Base-by-base conservation (phyloP, 129 eudicot species). In the Dittrichia graveolens region DNA sequence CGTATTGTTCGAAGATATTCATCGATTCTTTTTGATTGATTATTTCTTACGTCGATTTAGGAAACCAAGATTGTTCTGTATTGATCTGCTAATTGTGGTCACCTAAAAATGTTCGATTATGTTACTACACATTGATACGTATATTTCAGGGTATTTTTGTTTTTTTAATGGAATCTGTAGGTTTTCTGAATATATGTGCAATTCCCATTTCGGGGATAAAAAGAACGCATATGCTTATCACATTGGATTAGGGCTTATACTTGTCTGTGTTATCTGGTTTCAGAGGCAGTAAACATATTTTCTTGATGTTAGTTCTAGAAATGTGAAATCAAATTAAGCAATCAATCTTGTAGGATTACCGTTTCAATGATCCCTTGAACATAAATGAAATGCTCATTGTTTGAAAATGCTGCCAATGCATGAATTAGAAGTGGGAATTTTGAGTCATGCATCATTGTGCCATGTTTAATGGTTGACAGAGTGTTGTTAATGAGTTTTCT, bases 171-270 rank as follows among this genome's bases (percentile, higher is more conserved):
- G 19, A 10, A 45, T 66, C 42, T 45, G 19, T 67, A 50, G 61
- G 73, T 50, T 52, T 67, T 67, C 9, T n/a, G 31, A 67, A 31
- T 55, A 24, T 70, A 7, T 9, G 40, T 70, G 42, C 42, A 38
- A 16, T 18, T 42, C 24, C 6, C n/a, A 7, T 71, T 34, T 43
- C 44, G 67, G 31, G 57, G 42, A 47, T 16, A 63, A 67, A 47
- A 24, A 24, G 31, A 34, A 24, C 43, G 46, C 7, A 9, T 46
- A 24, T 14, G 45, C 9, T 57, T 57, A 45, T 71, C 44, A 11
- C 43, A 13, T 57, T 58, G 46, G n/a, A 45, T 75, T 75, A 65
- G 67, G 80, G 54, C 24, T 76, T 62, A 2, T 3, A 47, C 2
- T 56, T 56, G 57, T 45, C 9, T 45, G 61, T 14, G 60, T 12